A percentile compares a stretch with the other conserved stretches of the same genome.
Conservation (phyloP, 345 rosid genomes). For the Noccaea bulbosa region DNA sequence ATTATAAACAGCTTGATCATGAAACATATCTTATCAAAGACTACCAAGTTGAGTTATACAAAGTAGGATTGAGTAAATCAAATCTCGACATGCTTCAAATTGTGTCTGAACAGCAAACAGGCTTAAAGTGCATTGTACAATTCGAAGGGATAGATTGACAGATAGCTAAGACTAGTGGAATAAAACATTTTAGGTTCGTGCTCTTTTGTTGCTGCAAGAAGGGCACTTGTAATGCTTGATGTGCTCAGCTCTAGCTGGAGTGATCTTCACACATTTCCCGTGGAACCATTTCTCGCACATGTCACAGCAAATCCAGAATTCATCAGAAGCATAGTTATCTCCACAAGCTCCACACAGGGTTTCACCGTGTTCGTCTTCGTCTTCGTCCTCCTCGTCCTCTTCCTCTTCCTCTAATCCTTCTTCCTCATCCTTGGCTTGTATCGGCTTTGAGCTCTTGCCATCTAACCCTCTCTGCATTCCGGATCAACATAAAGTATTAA, state of each 20-base stretch:
- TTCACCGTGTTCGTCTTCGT: conserved; percentile 67
- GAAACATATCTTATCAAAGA: conserved; percentile 4
- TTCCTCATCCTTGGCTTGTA: conserved; percentile 53
- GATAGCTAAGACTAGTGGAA: conserved; percentile 23
- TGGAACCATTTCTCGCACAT: conserved; percentile 88
- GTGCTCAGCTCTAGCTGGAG: conserved; percentile 86
- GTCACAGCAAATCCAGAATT: conserved; percentile 89
- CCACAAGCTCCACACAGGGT: conserved; percentile 86
- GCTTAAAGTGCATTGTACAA: conserved; percentile 22
- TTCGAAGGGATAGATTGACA: conserved; percentile 4
- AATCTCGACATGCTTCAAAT: neutral
- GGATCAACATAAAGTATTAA: conserved; percentile 24
- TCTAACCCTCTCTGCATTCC: conserved; percentile 59
- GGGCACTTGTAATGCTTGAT: conserved; percentile 89
- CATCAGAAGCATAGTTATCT: conserved; percentile 71
- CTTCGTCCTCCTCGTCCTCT: conserved; percentile 58
- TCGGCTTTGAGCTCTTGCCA: conserved; percentile 46
- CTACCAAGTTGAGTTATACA: conserved; percentile 18
- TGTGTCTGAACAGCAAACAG: conserved; percentile 10
- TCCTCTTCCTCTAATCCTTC: conserved; percentile 49
- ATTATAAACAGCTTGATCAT: neutral
- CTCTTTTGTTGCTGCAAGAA: conserved; percentile 81
- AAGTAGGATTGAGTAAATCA: conserved; percentile 9
- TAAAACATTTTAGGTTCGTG: conserved; percentile 52
- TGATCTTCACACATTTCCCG: conserved; percentile 82